Percentiles rank a stretch among this genome's conserved stretches.
phyloP scores from a whole-genome alignment of 192 early-diverging fungal genomes.

The Rhizophagus clarus region DNA sequence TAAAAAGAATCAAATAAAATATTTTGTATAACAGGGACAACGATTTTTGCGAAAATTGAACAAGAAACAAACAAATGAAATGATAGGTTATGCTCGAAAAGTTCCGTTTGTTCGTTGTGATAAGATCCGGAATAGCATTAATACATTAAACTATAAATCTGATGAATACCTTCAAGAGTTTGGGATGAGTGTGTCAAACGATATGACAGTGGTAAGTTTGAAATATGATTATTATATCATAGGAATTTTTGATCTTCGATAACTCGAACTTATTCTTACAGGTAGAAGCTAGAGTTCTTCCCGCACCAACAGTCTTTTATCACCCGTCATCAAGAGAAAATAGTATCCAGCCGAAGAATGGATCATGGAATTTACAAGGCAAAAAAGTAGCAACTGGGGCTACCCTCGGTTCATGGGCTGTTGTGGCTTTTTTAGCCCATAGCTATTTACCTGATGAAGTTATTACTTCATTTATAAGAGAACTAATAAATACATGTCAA shows the following conservation, averaged over 20 bases:
- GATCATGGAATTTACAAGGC: constrained; percentile 87
- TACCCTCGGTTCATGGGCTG: constrained; percentile 75
- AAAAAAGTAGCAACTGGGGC: constrained; percentile 77
- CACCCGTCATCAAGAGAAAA: constrained; percentile 46
- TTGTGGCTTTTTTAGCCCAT: constrained; percentile 62
- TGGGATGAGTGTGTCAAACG: constrained; percentile 64
- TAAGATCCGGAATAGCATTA: constrained; percentile 75
- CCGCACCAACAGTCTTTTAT: constrained; percentile 77
- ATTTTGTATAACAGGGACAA: constrained; percentile 61
- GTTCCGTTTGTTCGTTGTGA: constrained; percentile 77
- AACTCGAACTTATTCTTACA: neutral
- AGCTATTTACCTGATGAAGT: too few relatives aligned
- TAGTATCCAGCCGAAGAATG: constrained; percentile 58
- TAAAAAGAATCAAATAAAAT: neutral
- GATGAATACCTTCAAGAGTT: constrained; percentile 78
- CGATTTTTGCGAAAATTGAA: constrained; percentile 80
- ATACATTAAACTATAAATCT: constrained; percentile 60
- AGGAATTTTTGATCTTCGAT: constrained; percentile 37
- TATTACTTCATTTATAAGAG: too few relatives aligned
- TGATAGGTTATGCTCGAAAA: constrained; percentile 92
- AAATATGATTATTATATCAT: neutral
- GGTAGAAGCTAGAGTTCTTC: constrained; percentile 68
- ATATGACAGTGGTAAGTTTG: constrained; percentile 61
- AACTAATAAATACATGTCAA: too few relatives aligned
- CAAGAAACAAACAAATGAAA: constrained; percentile 86